These are phyloP conservation scores for Biscutella laevigata DNA, from an alignment of 441 rosid genomes.

Conservation along the genomic window DNA sequence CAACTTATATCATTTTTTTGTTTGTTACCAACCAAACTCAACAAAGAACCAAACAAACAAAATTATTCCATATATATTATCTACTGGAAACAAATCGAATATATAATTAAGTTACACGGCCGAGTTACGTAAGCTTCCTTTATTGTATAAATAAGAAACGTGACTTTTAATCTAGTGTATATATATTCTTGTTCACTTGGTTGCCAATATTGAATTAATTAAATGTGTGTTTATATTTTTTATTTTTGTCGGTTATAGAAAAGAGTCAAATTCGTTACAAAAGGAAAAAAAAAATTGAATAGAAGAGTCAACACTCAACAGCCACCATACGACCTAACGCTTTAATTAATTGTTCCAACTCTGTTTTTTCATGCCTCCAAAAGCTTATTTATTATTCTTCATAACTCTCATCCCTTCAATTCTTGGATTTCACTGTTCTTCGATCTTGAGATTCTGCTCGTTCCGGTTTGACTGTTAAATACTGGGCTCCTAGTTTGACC, in stretches of 20 bases:
- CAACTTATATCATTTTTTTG: neutral
- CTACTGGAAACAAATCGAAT: neutral
- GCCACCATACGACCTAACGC: slow-evolving; percentile 17
- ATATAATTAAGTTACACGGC: no score
- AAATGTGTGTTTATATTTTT: neutral
- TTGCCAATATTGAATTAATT: slow-evolving; percentile 17
- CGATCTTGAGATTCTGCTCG: slow-evolving; percentile 17
- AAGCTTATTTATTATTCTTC: neutral
- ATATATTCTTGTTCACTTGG: neutral
- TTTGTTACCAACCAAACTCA: slow-evolving; percentile 1
- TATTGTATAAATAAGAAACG: neutral
- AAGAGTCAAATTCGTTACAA: neutral
- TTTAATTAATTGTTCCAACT: slow-evolving; percentile 7
- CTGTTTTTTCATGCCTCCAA: neutral
- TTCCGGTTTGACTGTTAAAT: neutral
- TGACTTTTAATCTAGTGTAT: slow-evolving; percentile 8
- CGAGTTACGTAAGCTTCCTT: neutral
- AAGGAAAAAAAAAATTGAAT: neutral
- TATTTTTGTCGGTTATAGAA: slow-evolving; percentile 10
- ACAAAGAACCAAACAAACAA: neutral
- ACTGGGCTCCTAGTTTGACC: slow-evolving; percentile 1
- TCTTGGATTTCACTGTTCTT: slow-evolving; percentile 18
- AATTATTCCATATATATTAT: no score
- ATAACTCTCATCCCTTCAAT: slow-evolving; percentile 13
- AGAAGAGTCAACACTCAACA: slow-evolving; percentile 19